Evolutionary conservation across 202 grass and related monocot species (phyloP).

Genomic region (Saccharum hybrid): DNA sequence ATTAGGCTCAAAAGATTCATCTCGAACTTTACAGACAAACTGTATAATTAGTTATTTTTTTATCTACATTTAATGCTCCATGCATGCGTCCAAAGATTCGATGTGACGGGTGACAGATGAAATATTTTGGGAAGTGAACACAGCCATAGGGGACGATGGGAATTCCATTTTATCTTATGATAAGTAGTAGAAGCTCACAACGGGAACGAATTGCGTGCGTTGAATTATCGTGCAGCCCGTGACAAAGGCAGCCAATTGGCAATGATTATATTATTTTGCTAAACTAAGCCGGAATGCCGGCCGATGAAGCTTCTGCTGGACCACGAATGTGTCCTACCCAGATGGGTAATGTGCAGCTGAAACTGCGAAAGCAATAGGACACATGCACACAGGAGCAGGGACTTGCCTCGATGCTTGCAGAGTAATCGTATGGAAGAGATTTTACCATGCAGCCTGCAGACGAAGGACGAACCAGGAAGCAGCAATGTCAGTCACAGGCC

Average conservation of each 20-base stretch:
- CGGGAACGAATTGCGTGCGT: slow-evolving; percentile 50
- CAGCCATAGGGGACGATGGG: background rate
- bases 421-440: slow-evolving; percentile 72
- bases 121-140: too few relatives aligned
- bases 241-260: background rate
- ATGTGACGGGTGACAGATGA: too few relatives aligned
- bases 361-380: background rate
- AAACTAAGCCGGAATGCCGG: background rate
- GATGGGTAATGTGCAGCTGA: background rate
- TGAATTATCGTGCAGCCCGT: slow-evolving; percentile 31
- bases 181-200: background rate
- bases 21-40: too few relatives aligned
- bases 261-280: background rate
- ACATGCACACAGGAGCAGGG: background rate
- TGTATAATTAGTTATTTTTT: too few relatives aligned
- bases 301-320: background rate
- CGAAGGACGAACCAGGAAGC: background rate
- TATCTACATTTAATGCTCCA: too few relatives aligned
- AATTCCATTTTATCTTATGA: slow-evolving; percentile 22
- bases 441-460: slow-evolving; percentile 50
- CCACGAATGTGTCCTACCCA: background rate
- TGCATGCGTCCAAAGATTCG: too few relatives aligned
- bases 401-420: slow-evolving; percentile 67
- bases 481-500: background rate
- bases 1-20: too few relatives aligned